Base-by-base conservation (phyloP, 2,329 filamentous ascomycete species). In the Hortaea werneckii region DNA sequence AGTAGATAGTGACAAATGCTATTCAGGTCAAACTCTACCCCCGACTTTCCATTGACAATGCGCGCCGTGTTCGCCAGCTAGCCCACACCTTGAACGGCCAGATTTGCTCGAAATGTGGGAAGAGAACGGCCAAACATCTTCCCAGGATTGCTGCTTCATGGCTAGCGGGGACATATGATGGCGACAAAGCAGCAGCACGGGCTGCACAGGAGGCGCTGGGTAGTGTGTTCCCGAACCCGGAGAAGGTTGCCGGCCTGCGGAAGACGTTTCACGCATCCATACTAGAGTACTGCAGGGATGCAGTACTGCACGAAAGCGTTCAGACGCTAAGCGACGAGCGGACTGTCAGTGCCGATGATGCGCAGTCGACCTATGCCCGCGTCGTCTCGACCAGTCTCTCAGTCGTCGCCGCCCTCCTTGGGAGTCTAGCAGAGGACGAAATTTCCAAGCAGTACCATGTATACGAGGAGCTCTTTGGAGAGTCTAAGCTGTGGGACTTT, bases 321-420 rank as follows among this genome's bases (percentile, higher is more conserved):
- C 76, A 83, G 32, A 94, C 87, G 0, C 71, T 98, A 32, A 96
- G 89, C 61, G 92, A 98, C 61, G 86, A 94, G 66, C 78, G 90
- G 26, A 87, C 81, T 1, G 86, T 88, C 3, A 92, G 80, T 48
- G 69, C 78, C 6, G 90, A 96, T 54, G 92, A 98, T 62, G 82
- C 87, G 4, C 78, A 88, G 54, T 78, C 84, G 12, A 95, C 95
- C 57, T 92, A 94, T 67, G 78, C 81, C 50, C 78, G 92, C 40
- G 88, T 95, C 4, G 73, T 79, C n/a, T 74, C 76, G 1, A 77
- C 78, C 6, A 77, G 73, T 44, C 65, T 80, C 27, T 63, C 74
- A 27, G 65, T 80, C 11, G 67, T 82, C 13, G 72, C 71, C 11
- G 73, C 74, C 45, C 64, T 83, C 28, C 55, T 83, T 50, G 55